Percentiles rank a stretch among this genome's conserved stretches.
These are phyloP conservation scores for Amanita molliuscula DNA, from an alignment of 768 basidiomycete genomes.

Conservation along the genomic window DNA sequence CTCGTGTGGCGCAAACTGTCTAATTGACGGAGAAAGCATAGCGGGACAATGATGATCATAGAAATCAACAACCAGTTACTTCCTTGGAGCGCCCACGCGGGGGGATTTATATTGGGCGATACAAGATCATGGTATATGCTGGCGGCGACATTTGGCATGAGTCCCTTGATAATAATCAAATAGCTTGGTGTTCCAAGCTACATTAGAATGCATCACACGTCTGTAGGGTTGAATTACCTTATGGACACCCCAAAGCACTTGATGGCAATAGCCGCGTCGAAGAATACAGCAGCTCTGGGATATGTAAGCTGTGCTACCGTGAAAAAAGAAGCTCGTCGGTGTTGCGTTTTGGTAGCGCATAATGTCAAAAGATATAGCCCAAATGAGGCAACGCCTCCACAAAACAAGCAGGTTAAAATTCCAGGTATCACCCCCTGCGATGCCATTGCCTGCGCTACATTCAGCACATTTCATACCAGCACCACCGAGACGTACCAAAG, in stretches of 20 bases:
- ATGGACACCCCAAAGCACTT: conserved; percentile 97
- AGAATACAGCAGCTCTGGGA: conserved; percentile 78
- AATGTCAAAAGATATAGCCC: conserved; percentile 84
- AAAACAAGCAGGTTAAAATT: conserved; percentile 77
- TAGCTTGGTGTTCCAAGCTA: conserved; percentile 35
- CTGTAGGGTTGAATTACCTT: conserved; percentile 38
- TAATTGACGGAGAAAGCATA: conserved; percentile 74
- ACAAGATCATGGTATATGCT: conserved; percentile 75
- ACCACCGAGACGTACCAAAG: conserved; percentile 41
- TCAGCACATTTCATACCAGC: conserved; percentile 3
- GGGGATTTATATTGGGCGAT: conserved; percentile 52
- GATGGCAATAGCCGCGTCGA: conserved; percentile 89
- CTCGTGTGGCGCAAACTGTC: conserved; percentile 86
- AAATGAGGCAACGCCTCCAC: conserved; percentile 66
- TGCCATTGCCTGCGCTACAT: conserved; percentile 62
- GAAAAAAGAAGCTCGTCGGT: conserved; percentile 76
- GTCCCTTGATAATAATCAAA: conserved; percentile 84
- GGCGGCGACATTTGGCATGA: conserved; percentile 85
- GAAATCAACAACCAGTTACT: conserved; percentile 76
- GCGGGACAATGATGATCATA: conserved; percentile 68
- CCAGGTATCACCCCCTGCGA: conserved; percentile 87
- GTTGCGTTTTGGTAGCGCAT: conserved; percentile 68
- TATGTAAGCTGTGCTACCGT: conserved; percentile 80
- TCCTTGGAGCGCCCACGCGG: conserved; percentile 66
- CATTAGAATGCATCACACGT: neutral